These are phyloP conservation scores for Hymenoscyphus infarciens DNA, from an alignment of 2,329 filamentous ascomycete genomes.

Conservation along the genomic window DNA sequence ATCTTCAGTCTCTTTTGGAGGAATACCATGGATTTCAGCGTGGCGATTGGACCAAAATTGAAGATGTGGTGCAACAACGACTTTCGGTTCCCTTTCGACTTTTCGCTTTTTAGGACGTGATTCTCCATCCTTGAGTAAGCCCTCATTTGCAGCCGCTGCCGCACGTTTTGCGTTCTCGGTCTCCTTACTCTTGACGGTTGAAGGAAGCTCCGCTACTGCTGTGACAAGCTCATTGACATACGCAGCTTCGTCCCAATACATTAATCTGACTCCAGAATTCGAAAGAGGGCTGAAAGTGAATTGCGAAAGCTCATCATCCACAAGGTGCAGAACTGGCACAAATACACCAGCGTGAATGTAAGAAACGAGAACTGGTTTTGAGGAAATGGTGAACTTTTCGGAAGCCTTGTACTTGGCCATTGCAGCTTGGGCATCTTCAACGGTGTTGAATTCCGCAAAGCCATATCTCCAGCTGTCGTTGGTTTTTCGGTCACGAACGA, in stretches of 20 bases:
- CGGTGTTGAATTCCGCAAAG: constrained; percentile 76
- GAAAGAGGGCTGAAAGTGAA: constrained; percentile 69
- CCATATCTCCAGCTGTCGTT: constrained; percentile 77
- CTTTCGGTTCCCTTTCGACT: constrained; percentile 47
- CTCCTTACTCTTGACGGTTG: constrained; percentile 29
- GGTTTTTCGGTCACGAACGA: constrained; percentile 68
- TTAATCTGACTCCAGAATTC: constrained; percentile 64
- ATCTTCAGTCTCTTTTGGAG: constrained; percentile 39
- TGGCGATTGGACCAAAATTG: constrained; percentile 71
- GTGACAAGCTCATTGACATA: constrained; percentile 65
- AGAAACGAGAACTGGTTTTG: constrained; percentile 64
- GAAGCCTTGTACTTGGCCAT: constrained; percentile 67
- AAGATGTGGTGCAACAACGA: constrained; percentile 60
- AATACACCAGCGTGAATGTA: constrained; percentile 86
- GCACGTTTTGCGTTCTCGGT: constrained; percentile 37
- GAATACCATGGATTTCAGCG: constrained; percentile 59
- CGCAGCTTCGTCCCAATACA: constrained; percentile 73
- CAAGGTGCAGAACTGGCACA: constrained; percentile 63
- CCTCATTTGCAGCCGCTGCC: constrained; percentile 37
- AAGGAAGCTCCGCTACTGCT: constrained; percentile 47
- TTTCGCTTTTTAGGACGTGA: constrained; percentile 52
- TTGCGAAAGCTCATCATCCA: constrained; percentile 51
- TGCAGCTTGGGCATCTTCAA: constrained; percentile 73
- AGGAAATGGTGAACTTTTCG: constrained; percentile 74
- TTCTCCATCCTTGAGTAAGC: constrained; percentile 36